Base-by-base conservation (phyloP, 192 early-diverging fungal genomes). In the Coemansia sp. region DNA sequence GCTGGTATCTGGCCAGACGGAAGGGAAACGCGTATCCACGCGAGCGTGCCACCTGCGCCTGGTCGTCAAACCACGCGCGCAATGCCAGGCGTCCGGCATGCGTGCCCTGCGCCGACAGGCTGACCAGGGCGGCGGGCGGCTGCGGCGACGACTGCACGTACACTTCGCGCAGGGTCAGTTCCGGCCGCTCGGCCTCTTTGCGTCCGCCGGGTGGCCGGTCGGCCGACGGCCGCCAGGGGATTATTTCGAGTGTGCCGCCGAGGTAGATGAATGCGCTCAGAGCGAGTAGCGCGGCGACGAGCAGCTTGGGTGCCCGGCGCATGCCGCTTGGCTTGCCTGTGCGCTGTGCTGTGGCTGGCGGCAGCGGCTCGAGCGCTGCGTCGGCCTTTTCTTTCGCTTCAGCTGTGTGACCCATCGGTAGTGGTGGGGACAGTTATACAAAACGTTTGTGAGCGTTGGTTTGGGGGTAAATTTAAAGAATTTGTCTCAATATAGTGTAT, bases 1-100 rank as follows among this genome's bases (percentile, higher is more conserved):
- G 22, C 33, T 40, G 43, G 52, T 37, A 52, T 40, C 45, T 46
- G 34, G 57, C 53, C 22, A 78, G 65, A 11, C 75, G 60, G 45
- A 65, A 71, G 7, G 74, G 74, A 41, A 78, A 78, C 30, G 61
- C 39, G 59, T 71, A 78, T 19, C 74, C 74, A 51, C 49, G 74
- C 21, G 25, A 22, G 21, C 65, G 51, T 0, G 74, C 74, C 65
- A 61, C 39, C 23, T 66, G 40, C 9, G 74, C 68, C 47, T 78
- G 74, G 51, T 68, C 69, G 38, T 78, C 69, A 55, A 67, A 78
- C 74, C 74, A 78, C 9, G 57, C 57, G 10, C 61, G 61, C 44
- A 78, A 55, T 30, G 74, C 74, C 38, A 53, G 23, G 9, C 48
- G 52, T 3, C 74, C 74, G 4, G 68, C 74, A 17, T 53, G 42